Evolutionary conservation across 2,329 filamentous ascomycete species (phyloP), one percentile per base, ranked within the genome.

Genomic region (Pleomassaria siparia): DNA sequence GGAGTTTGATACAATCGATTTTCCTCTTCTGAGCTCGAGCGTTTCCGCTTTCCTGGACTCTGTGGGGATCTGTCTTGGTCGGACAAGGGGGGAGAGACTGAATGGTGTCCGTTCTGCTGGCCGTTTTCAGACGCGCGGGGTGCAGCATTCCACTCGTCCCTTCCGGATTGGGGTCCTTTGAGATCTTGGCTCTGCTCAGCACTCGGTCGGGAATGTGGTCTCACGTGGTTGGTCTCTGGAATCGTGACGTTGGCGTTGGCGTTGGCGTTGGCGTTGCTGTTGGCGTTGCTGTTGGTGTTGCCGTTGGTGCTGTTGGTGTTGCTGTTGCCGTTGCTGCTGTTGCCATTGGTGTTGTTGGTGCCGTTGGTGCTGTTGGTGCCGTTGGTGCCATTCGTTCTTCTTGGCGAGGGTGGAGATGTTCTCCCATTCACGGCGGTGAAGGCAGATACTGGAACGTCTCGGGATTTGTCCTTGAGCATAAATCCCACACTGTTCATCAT

Each of bases 1-100:
- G 71, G 63, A 42, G 57, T 70, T 49, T 70, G 67, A 47, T 70
- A 72, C n/a, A 63, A 63, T 57, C 64, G 53, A 64, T 58, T 44
- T 63, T 68, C 54, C 51, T 63, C 56, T 56, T 75, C 68, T 5
- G 86, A 88, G 37, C 77, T 73, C 6, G 88, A 89, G 50, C 88
- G 81, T 70, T 90, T 92, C 48, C 78, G 70, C 56, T 79, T 80
- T 60, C 84, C 82, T 70, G 65, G 58, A 44, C 61, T 67, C 12
- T 54, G 50, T 7, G 60, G 56, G 11, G 67, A 66, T 10, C 37
- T 46, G 15, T 59, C 60, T 43, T 51, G 48, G 18, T 50, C 52
- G 46, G 54, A 54, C 13, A 51, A 44, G 16, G 54, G 49, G 32
- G 64, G 58, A 26, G 66, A 60, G 42, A 53, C 48, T 16, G 60